Evolutionary conservation across 805 yeast species (phyloP).

Genomic region (Danielia oregonensis): DNA sequence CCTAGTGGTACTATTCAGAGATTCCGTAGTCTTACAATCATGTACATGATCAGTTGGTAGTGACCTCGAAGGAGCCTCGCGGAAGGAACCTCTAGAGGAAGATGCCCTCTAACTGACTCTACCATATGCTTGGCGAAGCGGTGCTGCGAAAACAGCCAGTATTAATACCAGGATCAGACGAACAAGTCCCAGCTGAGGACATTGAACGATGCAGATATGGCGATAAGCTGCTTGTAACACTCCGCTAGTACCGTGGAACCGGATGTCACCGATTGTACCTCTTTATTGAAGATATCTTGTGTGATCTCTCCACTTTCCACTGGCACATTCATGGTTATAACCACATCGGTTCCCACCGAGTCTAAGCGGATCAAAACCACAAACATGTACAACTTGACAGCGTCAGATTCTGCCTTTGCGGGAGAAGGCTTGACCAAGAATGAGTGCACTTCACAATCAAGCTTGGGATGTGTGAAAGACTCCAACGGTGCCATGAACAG

Average conservation of each 20-base stretch:
- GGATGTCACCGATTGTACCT: constrained; percentile 5
- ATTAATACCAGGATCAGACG: too few species aligned
- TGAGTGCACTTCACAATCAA: constrained; percentile 13
- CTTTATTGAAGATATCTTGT: constrained; percentile 7
- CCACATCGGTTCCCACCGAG: constrained; percentile 54
- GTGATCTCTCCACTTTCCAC: constrained; percentile 10
- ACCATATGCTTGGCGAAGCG: too few species aligned
- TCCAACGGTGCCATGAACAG: constrained; percentile 15
- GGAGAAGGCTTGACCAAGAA: constrained; percentile 16
- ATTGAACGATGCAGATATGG: constrained; percentile 26
- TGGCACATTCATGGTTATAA: constrained; percentile 60
- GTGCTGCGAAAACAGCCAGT: too few species aligned
- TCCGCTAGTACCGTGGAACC: constrained; percentile 7
- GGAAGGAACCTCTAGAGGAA: too few species aligned
- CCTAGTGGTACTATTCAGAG: too few species aligned
- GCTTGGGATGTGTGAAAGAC: constrained; percentile 6
- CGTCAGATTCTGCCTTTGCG: constrained; percentile 11
- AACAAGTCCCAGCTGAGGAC: constrained; percentile 41
- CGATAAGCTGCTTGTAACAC: constrained; percentile 23
- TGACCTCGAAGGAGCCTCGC: too few species aligned
- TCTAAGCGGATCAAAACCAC: constrained; percentile 55
- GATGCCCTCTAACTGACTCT: too few species aligned
- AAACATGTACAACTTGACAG: constrained; percentile 39
- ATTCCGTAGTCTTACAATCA: too few species aligned
- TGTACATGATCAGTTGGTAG: too few species aligned